Base-by-base conservation (phyloP, 192 early-diverging fungal genomes). In the Rhizophagus sp. region DNA sequence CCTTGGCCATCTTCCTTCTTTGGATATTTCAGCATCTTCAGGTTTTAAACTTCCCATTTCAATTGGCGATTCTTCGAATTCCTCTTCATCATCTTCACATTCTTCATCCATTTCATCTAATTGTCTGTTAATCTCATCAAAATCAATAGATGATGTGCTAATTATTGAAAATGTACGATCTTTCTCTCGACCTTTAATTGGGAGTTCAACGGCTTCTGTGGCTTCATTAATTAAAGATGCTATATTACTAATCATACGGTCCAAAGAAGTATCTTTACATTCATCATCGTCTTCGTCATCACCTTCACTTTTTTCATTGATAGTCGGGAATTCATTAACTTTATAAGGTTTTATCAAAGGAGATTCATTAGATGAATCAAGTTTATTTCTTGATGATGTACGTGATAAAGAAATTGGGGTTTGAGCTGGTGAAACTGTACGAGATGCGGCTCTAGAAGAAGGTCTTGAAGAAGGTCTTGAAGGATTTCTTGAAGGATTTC, bases 191-290 rank as follows among this genome's bases (percentile, higher is more conserved):
- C 82, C 83, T 49, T 81, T 83, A 19, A 83, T 71, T 3, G 83
- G 79, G 30, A 80, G 76, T 64, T 74, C 80, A 17, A 86, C 82
- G 12, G 85, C 85, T 11, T 83, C 82, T 11, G 81, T 81, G 1
- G 85, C 85, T 73, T 86, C 85, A 50, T 76, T 77, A n/a, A 86
- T 79, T 17, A 86, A 68, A 13, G 75, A 68, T 3, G 67, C 76
- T 30, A 86, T 66, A 7, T 84, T 50, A 7, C 75, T 79, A 47
- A 79, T 76, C 71, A 86, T 86, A 34, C 83, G 57, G 1, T 82
- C 83, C 47, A 84, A 86, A 3, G 81, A 34, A 1, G 66, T 75
- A 47, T 86, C 85, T 3, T 15, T 52, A 2, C 75, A 63, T 65
- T 75, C 81, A 22, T 62, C 44, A 15, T 69, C 65, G 22, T 62